phyloP scores from a whole-genome alignment of 768 basidiomycete genomes.

The Mycena chlorophos region DNA sequence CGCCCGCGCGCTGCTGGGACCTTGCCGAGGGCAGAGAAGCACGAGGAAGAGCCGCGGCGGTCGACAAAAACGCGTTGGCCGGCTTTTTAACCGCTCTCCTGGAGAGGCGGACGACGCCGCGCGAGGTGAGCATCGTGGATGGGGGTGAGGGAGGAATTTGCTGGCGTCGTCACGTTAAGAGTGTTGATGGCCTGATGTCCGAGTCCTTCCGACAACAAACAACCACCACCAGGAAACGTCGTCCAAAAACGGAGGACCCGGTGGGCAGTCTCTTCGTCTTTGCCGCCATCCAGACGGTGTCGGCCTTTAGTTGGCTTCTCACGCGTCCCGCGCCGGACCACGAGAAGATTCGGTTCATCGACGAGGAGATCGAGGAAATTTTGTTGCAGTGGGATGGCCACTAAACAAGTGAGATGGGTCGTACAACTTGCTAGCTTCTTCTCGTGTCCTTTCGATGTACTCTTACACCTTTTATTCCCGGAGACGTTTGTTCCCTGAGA shows the following conservation, averaged over 20 bases:
- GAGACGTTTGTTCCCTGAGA: no score
- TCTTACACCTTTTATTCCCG: no score
- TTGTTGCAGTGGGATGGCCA: no score
- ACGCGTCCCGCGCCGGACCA: neutral
- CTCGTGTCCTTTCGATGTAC: no score
- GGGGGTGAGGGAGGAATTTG: slow-evolving; percentile 19
- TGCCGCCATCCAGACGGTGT: neutral
- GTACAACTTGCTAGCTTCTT: neutral
- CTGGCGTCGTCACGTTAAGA: slow-evolving; percentile 7
- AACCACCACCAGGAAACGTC: no score
- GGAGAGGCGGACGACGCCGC: slow-evolving; percentile 85
- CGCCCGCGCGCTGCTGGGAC: slow-evolving; percentile 44
- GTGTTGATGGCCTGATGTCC: neutral
- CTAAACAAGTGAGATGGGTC: no score
- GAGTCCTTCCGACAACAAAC: no score
- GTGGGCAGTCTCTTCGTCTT: slow-evolving; percentile 2
- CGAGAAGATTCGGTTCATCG: neutral
- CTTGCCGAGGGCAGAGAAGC: slow-evolving; percentile 44
- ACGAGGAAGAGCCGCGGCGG: slow-evolving; percentile 61
- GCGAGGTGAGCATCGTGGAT: slow-evolving; percentile 78
- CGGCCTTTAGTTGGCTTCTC: neutral
- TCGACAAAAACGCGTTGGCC: slow-evolving; percentile 80
- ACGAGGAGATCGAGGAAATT: no score
- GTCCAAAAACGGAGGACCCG: no score
- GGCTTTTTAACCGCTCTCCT: slow-evolving; percentile 79